Percentiles rank a stretch among this genome's conserved stretches.
These are phyloP conservation scores for Leptodontidium sp. DNA, from an alignment of 2,329 filamentous ascomycete genomes.

Conservation along the genomic window DNA sequence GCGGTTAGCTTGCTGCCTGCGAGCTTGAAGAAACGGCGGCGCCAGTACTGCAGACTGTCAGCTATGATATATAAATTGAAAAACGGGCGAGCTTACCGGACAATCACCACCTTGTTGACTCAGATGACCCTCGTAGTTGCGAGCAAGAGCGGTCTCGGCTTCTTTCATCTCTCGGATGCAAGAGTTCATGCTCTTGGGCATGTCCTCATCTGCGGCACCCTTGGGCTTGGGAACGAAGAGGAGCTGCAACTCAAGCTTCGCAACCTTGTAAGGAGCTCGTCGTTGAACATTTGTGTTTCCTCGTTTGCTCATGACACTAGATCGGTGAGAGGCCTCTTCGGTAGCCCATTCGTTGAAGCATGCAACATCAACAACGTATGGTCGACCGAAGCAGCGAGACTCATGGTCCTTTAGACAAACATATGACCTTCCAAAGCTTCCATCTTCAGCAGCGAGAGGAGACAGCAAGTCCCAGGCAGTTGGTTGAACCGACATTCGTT, in stretches of 20 bases:
- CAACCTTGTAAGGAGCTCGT: constrained; percentile 94
- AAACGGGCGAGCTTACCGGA: constrained; percentile 72
- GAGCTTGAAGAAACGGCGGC: constrained; percentile 95
- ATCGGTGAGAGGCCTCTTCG: constrained; percentile 80
- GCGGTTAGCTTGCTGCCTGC: constrained; percentile 90
- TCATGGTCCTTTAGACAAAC: constrained; percentile 95
- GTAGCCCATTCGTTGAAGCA: constrained; percentile 99
- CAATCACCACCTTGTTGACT: constrained; percentile 98
- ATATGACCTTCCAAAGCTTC: constrained; percentile 93
- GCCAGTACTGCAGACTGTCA: constrained; percentile 81
- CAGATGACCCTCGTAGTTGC: constrained; percentile 85
- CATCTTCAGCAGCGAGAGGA: constrained; percentile 86
- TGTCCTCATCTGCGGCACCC: constrained; percentile 87
- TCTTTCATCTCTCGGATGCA: constrained; percentile 93
- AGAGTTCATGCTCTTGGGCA: constrained; percentile 99
- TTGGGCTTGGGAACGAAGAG: constrained; percentile 94
- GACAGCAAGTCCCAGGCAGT: constrained; percentile 88
- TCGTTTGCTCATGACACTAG: constrained; percentile 95
- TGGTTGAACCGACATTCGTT: constrained; percentile 68
- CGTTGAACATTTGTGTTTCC: constrained; percentile 74
- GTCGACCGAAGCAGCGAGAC: constrained; percentile 84
- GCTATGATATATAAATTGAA: constrained; percentile 33
- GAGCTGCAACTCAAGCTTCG: constrained; percentile 91
- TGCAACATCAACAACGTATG: constrained; percentile 85
- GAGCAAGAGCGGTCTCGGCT: constrained; percentile 80